phyloP scores from a whole-genome alignment of 805 yeast species.

The Candida parachauliodes region DNA sequence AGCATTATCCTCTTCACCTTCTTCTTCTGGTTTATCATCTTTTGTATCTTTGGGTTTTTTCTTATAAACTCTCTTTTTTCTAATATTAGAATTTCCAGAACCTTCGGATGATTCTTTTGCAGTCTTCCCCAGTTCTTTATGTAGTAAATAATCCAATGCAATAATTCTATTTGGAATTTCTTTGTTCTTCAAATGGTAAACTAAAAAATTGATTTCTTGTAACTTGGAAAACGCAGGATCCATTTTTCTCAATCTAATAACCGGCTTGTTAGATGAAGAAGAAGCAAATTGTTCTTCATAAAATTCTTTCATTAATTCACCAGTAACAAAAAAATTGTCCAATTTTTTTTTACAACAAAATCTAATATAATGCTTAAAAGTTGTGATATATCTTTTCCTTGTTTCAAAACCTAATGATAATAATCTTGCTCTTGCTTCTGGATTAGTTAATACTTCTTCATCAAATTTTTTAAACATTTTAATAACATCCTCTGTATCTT shows the following conservation, averaged over 20 bases:
- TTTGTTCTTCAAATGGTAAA: slow-evolving; percentile 12
- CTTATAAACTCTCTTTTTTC: neutral
- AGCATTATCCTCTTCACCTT: neutral
- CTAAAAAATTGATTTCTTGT: slow-evolving; percentile 15
- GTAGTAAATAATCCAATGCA: slow-evolving; percentile 12
- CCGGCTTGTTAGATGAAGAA: slow-evolving; percentile 12
- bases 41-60: neutral
- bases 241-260: slow-evolving; percentile 14
- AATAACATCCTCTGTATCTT: slow-evolving; percentile 14
- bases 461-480: slow-evolving; percentile 15
- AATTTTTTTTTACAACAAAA: slow-evolving; percentile 13
- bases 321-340: slow-evolving; percentile 13
- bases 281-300: slow-evolving; percentile 14
- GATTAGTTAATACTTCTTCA: slow-evolving; percentile 13
- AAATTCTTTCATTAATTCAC: slow-evolving; percentile 14
- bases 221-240: slow-evolving; percentile 15
- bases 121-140: slow-evolving; percentile 11
- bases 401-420: slow-evolving; percentile 14
- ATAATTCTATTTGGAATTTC: slow-evolving; percentile 14
- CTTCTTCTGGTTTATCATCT: neutral
- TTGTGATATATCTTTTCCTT: slow-evolving; percentile 14
- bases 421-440: slow-evolving; percentile 13
- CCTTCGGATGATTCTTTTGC: too few relatives aligned
- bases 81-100: neutral
- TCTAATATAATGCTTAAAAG: slow-evolving; percentile 14